Base-by-base conservation (phyloP, 1,139 yeast species). In the Scheffersomyces insectosa region DNA sequence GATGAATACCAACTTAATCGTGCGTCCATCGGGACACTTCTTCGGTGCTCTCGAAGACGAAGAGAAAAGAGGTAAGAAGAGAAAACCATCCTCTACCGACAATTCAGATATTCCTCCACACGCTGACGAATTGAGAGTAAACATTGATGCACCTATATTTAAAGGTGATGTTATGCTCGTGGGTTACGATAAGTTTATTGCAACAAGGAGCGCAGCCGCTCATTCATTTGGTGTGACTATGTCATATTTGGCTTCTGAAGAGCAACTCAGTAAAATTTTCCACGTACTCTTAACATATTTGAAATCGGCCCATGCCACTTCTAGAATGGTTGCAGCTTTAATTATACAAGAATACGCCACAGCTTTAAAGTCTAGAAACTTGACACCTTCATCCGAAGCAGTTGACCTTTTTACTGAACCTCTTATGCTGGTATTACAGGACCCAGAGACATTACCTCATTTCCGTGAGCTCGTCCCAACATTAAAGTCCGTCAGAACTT, bases 61-160 rank as follows among this genome's bases (percentile, higher is more conserved):
- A 23, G 58, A 57, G 11, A 59, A 57, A 39, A 54, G 67, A 13
- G 68, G 72, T 11, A 59, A 68, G 31, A 72, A 73, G 49, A 60
- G 79, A 45, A 70, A 71, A 48, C 39, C 50, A 3, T 56, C 60
- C 5, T 47, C 55, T 3, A 65, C 65, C 32, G 46, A 48, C 3
- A 52, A 51, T 20, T 68, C 77, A 10, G 86, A 82, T 28, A 67
- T 74, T n/a, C 82, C 87, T 1, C 25, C 25, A 8, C 38, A 52
- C 6, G 76, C 72, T 38, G 79, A 73, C 40, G 88, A 84, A 44
- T 71, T 80, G 47, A 74, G 73, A 48, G 81, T 91, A 37, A 90
- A 93, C 59, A 91, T 95, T 45, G 99, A 95, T 65, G 85, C 96
- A 2, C 97, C 99, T 4, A 85, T 95, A 65, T 80, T 87, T 47